phyloP scores from a whole-genome alignment of 306 rosid genomes.

The Senna siamea region DNA sequence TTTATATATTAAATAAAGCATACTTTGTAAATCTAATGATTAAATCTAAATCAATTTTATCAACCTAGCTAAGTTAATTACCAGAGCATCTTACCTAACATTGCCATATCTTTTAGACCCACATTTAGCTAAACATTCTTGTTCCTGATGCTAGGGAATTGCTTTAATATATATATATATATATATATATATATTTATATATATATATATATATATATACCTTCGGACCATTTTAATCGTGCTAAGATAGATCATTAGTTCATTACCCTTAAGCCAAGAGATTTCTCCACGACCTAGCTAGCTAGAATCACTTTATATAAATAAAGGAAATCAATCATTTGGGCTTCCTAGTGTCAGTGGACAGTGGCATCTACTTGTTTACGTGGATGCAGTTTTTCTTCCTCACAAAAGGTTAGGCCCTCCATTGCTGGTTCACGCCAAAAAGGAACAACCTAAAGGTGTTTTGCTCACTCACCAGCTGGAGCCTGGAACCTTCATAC shows the following conservation, averaged over 20 bases:
- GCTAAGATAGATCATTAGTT: neutral
- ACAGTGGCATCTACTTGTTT: neutral
- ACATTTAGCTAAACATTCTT: constrained; percentile 19
- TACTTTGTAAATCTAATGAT: neutral
- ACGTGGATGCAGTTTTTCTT: neutral
- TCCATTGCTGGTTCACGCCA: no score
- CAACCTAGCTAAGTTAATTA: neutral
- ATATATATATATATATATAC: no score
- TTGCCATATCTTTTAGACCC: neutral
- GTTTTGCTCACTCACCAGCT: no score
- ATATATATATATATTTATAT: no score
- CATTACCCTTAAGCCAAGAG: neutral
- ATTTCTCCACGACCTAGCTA: neutral
- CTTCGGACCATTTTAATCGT: neutral
- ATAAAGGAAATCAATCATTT: neutral
- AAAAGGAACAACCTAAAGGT: no score
- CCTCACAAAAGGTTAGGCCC: neutral
- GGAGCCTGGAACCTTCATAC: no score
- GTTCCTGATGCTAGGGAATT: constrained; percentile 14
- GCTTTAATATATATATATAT: neutral
- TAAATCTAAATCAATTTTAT: neutral
- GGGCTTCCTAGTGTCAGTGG: neutral
- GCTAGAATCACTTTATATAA: neutral
- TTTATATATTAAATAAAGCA: no score
- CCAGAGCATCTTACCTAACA: constrained; percentile 6